A percentile compares a stretch with the other conserved stretches of the same genome.
phyloP scores from a whole-genome alignment of 352 stramenopile genomes.

The Phytophthora brassicae region DNA sequence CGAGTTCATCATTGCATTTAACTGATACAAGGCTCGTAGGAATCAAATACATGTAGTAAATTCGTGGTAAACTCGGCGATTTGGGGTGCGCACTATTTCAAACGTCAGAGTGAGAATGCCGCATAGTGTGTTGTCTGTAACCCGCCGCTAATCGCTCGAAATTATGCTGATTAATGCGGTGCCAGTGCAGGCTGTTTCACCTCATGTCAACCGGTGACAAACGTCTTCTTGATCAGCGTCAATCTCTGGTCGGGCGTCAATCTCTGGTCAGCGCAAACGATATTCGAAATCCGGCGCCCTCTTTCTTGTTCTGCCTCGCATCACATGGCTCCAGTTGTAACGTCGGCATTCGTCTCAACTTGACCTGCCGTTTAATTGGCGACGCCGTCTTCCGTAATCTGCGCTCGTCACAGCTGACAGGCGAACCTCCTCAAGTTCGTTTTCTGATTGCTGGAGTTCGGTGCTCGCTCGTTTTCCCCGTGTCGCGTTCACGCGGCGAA shows the following conservation, averaged over 20 bases:
- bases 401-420: slow-evolving; percentile 19
- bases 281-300: slow-evolving; percentile 10
- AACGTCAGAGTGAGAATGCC: too few relatives aligned
- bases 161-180: slow-evolving; percentile 1
- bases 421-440: slow-evolving; percentile 24
- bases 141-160: neutral
- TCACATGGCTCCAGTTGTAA: slow-evolving; percentile 34
- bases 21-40: too few relatives aligned
- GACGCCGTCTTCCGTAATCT: slow-evolving; percentile 25
- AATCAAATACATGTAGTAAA: too few relatives aligned
- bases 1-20: too few relatives aligned
- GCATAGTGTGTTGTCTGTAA: too few relatives aligned
- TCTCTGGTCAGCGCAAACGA: slow-evolving; percentile 37
- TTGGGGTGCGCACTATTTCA: too few relatives aligned
- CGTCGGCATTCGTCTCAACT: slow-evolving; percentile 24
- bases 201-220: slow-evolving; percentile 11
- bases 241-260: too few relatives aligned
- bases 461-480: slow-evolving; percentile 22
- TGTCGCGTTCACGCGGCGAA: slow-evolving; percentile 36
- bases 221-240: slow-evolving; percentile 15
- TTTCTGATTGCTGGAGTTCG: slow-evolving; percentile 28
- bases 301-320: slow-evolving; percentile 22
- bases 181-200: slow-evolving; percentile 12
- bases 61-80: too few relatives aligned
- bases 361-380: slow-evolving; percentile 15